phyloP scores from a whole-genome alignment of 2,329 filamentous ascomycete species.

The Colletotrichum euphorbiae region DNA sequence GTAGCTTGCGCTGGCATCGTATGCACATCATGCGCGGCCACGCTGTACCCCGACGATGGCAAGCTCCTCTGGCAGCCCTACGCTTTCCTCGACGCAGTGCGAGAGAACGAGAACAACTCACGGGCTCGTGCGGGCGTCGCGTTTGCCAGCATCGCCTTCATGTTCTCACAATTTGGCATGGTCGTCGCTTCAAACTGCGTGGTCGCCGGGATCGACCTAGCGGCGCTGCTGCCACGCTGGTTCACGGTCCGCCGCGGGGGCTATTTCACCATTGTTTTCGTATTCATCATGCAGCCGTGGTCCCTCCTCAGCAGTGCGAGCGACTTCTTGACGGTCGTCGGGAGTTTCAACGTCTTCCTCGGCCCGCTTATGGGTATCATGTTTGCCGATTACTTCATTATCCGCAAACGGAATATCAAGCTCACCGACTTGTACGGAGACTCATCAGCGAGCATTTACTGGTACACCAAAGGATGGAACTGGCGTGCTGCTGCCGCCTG shows the following conservation, averaged over 20 bases:
- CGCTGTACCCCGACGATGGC: conserved; percentile 40
- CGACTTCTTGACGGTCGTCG: conserved; percentile 43
- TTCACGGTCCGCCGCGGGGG: conserved; percentile 28
- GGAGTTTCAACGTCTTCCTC: conserved; percentile 48
- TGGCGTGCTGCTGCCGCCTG: conserved; percentile 36
- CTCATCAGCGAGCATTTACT: conserved; percentile 38
- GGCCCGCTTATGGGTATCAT: conserved; percentile 50
- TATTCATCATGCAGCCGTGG: conserved; percentile 41
- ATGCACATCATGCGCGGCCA: conserved; percentile 43
- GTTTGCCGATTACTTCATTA: conserved; percentile 48
- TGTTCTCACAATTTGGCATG: conserved; percentile 31
- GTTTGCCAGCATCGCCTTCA: conserved; percentile 33
- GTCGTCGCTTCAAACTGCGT: conserved; percentile 26
- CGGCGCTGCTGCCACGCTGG: conserved; percentile 43
- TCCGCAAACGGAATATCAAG: conserved; percentile 49
- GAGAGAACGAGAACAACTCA: conserved; percentile 4
- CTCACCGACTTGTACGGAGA: conserved; percentile 48
- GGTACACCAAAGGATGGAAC: conserved; percentile 41
- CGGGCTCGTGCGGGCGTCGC: conserved; percentile 14
- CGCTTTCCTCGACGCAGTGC: conserved; percentile 41
- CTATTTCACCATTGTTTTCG: conserved; percentile 27
- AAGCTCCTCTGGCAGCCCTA: conserved; percentile 45
- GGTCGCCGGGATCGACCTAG: conserved; percentile 42
- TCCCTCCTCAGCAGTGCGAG: conserved; percentile 34
- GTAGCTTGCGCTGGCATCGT: conserved; percentile 45